Base-by-base conservation (phyloP, 1,284 basidiomycete genomes). In the Fomitopsis schrenkii region DNA sequence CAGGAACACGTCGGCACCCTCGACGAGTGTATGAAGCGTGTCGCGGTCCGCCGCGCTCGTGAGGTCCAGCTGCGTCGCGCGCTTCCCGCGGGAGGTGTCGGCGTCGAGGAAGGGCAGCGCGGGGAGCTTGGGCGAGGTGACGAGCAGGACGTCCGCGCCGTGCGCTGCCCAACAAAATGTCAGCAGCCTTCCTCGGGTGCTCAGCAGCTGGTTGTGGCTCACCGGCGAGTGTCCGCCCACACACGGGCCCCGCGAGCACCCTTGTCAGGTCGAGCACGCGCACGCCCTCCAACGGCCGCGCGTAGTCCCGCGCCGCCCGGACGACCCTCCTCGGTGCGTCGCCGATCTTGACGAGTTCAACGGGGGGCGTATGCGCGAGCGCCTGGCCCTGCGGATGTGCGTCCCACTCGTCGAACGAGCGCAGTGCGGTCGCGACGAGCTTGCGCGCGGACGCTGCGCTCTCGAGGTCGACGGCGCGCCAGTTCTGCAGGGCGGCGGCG, bases 81-180 rank as follows among this genome's bases (percentile, higher is more conserved):
- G 82, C 71, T 90, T 90, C 1, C 86, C 86, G 5, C 86, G 77
- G 0, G 87, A 85, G 0, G 87, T 88, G 50, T 88, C 86, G 5
- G 78, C 68, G 66, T 90, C 87, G 1, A 87, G 71, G 0, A 72
- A 64, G 0, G 87, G 86, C 2, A 87, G 71, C 0, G 76, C 73
- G 0, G 87, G 87, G 6, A 88, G 76, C 7, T 76, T 75, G 0
- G 82, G 83, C 0, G 85, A 86, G 10, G 84, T 86, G 55, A 88
- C 68, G 44, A 81, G 75, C 0, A 89, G 76, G 3, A 86, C 84
- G 59, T 88, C 83, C 0, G 87, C 86, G 1, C 86, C 87, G 61
- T 87, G 81, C 0, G 80, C 85, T 84, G 62, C 15, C 6, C 35
- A 54, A 22, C 3, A n/a, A 6, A 33, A 3, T 15, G 9, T 28